Conservation (phyloP, 148 eudicot species). For the Rhododendron henanense region DNA sequence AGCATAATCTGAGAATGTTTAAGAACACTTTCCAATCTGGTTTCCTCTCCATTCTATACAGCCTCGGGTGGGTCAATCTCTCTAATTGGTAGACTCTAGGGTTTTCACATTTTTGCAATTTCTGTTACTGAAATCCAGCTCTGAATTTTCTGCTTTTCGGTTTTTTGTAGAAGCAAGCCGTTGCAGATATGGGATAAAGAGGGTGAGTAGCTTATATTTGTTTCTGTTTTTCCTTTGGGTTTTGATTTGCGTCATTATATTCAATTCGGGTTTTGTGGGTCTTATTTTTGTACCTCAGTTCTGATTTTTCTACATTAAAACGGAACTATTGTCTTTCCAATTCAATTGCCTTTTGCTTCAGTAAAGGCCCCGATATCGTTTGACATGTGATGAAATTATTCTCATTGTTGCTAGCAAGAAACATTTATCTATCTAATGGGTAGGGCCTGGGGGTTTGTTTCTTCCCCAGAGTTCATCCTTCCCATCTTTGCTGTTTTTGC, state of each 20-base stretch:
- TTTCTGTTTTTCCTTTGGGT: neutral
- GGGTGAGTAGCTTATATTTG: slow-evolving; percentile 37
- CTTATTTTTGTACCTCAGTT: neutral
- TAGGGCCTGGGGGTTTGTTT: neutral
- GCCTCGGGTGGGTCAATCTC: slow-evolving; percentile 64
- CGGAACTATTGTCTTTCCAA: neutral
- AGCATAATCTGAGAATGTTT: slow-evolving; percentile 41
- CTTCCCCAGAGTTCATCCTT: neutral
- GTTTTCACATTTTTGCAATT: neutral
- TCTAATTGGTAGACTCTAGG: neutral
- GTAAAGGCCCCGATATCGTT: neutral
- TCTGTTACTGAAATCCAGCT: neutral
- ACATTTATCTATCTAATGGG: neutral
- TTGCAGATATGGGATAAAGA: slow-evolving; percentile 99
- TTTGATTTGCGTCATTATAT: neutral
- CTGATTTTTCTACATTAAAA: neutral
- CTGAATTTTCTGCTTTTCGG: neutral
- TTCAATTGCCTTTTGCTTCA: neutral
- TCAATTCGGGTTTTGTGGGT: neutral
- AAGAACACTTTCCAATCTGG: slow-evolving; percentile 98
- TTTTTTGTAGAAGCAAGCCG: slow-evolving; percentile 80
- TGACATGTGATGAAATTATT: neutral
- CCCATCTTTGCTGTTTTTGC: neutral
- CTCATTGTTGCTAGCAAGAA: neutral
- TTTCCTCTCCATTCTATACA: slow-evolving; percentile 80